Conservation (phyloP, 1,139 yeast species). For the Candida dubliniensis region DNA sequence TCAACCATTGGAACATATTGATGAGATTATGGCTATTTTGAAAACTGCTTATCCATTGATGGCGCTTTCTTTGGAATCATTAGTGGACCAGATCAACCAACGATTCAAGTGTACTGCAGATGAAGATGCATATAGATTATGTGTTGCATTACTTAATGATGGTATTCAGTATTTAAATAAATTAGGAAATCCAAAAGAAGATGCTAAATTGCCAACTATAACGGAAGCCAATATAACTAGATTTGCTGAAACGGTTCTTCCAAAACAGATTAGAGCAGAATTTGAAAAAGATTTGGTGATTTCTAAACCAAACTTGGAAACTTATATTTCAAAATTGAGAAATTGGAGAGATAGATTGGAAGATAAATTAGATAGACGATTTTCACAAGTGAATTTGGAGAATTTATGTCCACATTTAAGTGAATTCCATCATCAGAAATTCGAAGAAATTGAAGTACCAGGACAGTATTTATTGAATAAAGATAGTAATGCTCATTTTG, state of each 20-base stretch:
- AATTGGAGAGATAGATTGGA: conserved; percentile 94
- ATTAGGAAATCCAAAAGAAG: conserved; percentile 81
- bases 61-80: conserved; percentile 88
- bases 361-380: conserved; percentile 82
- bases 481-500: conserved; percentile 83
- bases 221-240: conserved; percentile 88
- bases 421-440: conserved; percentile 96
- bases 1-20: conserved; percentile 94
- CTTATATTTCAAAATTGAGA: conserved; percentile 78
- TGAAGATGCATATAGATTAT: conserved; percentile 92
- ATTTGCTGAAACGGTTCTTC: conserved; percentile 91
- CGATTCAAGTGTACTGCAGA: conserved; percentile 93
- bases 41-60: conserved; percentile 95
- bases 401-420: conserved; percentile 91
- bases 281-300: conserved; percentile 89
- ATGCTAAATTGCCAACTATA: conserved; percentile 84
- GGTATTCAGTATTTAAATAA: conserved; percentile 88
- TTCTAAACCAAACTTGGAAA: conserved; percentile 85
- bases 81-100: conserved; percentile 93
- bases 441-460: conserved; percentile 96
- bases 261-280: conserved; percentile 85
- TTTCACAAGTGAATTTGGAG: conserved; percentile 78
- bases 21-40: conserved; percentile 90
- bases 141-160: conserved; percentile 89
- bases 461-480: conserved; percentile 88